Evolutionary conservation across 2,329 filamentous ascomycete genomes (phyloP), one percentile per base, ranked within the genome.

Genomic region (Eurotiales sp.): DNA sequence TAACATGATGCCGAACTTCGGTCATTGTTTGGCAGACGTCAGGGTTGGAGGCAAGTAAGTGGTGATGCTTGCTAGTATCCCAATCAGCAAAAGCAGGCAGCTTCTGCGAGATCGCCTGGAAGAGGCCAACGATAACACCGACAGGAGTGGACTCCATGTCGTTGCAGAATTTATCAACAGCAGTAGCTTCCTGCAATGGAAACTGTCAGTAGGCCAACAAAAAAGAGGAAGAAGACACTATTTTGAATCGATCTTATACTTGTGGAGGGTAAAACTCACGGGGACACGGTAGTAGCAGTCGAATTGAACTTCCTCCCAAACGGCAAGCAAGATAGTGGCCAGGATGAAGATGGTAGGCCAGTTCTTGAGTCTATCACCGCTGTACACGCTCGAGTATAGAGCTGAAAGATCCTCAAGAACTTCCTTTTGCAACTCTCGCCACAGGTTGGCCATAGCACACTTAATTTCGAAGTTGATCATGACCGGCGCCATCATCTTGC

Each of bases 401-500:
- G 83, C 76, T 1, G 92, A 96, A 1, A 97, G 81, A 76, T 97
- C 92, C 75, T 95, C 91, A 2, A 97, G 80, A 32, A 96, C 90
- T 62, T 96, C 92, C 76, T 95, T 95, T 71, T 96, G 91, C 52
- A 97, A 79, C 71, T 96, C 91, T 58, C 92, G 90, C 92, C 92
- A 97, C 89, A 96, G 95, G 64, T 95, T 90, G 59, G 91, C 92
- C 74, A 97, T 85, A 50, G 91, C 91, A 64, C 88, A 93, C 81
- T 97, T 97, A 78, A 97, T 90, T 76, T 96, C 90, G 82, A 96
- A 96, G 78, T 96, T 97, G 82, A 97, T 95, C 91, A 97, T 95
- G 67, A 96, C 91, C 11, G 92, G 92, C 14, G 92, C 92, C 56
- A 96, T 85, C 30, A 87, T 91, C 77, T 92, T 92, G 64, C 91